Conservation (phyloP, 169 alveolate species). For the Eimeria falciformis region DNA sequence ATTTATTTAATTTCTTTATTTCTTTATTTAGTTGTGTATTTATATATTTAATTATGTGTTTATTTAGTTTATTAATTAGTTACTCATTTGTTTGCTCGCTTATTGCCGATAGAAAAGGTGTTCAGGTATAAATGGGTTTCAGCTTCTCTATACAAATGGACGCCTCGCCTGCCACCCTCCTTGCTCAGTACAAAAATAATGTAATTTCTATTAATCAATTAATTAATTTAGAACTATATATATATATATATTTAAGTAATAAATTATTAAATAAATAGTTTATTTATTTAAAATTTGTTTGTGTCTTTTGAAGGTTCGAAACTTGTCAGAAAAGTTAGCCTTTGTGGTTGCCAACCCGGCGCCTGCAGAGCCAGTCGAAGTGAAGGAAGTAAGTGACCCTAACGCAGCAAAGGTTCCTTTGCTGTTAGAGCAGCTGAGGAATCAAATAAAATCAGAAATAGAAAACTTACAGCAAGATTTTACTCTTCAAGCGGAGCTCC, state of each 20-base stretch:
- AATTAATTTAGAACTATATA: no score
- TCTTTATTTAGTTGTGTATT: not conserved
- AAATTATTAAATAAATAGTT: not conserved
- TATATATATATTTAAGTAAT: no score
- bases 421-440: not conserved
- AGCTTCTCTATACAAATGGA: not conserved
- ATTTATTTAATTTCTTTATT: not conserved
- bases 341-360: not conserved
- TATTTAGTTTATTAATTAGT: no score
- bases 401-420: not conserved
- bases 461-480: constrained; percentile 10
- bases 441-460: not conserved
- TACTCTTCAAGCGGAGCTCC: not conserved
- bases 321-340: not conserved
- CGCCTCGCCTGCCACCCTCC: not conserved
- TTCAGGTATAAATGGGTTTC: not conserved
- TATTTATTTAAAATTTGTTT: not conserved
- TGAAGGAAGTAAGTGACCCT: not conserved
- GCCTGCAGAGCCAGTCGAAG: not conserved
- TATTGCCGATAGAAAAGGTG: no score
- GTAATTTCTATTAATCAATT: no score
- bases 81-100: not conserved
- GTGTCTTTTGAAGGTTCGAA: not conserved
- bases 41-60: not conserved
- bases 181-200: not conserved